Percentiles rank a stretch among this genome's conserved stretches.
These are phyloP conservation scores for Alternaria alternata DNA, from an alignment of 2,329 filamentous ascomycete species.

Conservation along the genomic window DNA sequence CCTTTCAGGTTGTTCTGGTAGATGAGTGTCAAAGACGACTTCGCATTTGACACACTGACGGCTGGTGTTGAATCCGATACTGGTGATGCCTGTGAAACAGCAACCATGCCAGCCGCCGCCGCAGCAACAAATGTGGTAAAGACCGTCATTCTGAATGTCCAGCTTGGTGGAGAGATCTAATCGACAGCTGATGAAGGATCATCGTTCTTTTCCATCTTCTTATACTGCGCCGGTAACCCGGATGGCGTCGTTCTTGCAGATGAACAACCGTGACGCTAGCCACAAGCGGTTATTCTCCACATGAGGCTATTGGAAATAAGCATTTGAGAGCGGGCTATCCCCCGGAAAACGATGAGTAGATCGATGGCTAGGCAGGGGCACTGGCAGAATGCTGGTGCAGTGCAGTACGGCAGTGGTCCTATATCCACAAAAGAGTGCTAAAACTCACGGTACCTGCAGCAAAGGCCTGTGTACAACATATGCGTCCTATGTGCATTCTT, in stretches of 20 bases:
- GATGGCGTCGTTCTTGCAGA: constrained; percentile 26
- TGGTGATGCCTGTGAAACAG: constrained; percentile 30
- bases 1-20: constrained; percentile 65
- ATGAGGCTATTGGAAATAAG: constrained; percentile 36
- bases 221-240: constrained; percentile 40
- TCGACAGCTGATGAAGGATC: constrained; percentile 3
- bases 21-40: constrained; percentile 59
- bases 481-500: neutral
- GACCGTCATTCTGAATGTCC: constrained; percentile 29
- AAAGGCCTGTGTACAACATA: neutral
- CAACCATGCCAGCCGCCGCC: constrained; percentile 26
- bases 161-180: neutral
- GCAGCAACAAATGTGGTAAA: constrained; percentile 35
- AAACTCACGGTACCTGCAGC: neutral
- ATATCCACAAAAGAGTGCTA: neutral
- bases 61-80: constrained; percentile 23
- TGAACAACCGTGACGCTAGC: constrained; percentile 27
- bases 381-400: constrained; percentile 25
- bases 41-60: constrained; percentile 31
- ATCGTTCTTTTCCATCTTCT: constrained; percentile 11
- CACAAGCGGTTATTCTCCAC: constrained; percentile 23
- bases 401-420: constrained; percentile 1
- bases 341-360: constrained; percentile 35
- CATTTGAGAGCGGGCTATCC: constrained; percentile 32
- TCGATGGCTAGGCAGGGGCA: constrained; percentile 38